Base-by-base conservation (phyloP, 495 filamentous ascomycete genomes). In the Cairneyella variabilis region DNA sequence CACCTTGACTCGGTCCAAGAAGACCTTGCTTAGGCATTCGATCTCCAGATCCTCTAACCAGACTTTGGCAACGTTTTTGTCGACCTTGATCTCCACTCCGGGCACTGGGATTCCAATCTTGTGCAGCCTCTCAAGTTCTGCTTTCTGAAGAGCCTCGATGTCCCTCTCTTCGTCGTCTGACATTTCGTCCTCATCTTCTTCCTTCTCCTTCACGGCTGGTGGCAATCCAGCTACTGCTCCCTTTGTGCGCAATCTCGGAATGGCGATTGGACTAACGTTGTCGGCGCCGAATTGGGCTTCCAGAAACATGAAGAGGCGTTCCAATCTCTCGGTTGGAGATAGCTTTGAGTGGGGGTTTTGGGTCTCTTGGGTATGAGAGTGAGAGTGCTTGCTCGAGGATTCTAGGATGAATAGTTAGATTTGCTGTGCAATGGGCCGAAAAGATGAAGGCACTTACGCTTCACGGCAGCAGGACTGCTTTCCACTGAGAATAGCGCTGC, bases 1-100 rank as follows among this genome's bases (percentile, higher is more conserved):
- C 2, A 88, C 88, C 58, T 85, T 79, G 6, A 98, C 86, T 41
- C 93, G 72, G 64, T 95, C 89, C 51, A 77, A 78, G 64, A 95
- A 74, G 42, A 88, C 79, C 58, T 78, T 71, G 57, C 85, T 88
- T 23, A 68, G 71, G 66, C 91, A 91, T 67, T 97, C 95, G 0
- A 98, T 89, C 59, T 92, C 89, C 41, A 97, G 65, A 41, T 83
- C 80, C 75, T 97, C 92, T 26, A 98, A 76, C 91, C 90, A 97
- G 6, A 98, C 86, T 39, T 77, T 84, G 4, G 91, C 93, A 52
- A 88, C 78, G 66, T 91, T 83, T 68, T 89, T 91, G 63, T 96
- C 93, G 3, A 97, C 85, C 64, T 76, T 82, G 67, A 98, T 91
- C 60, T 84, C 82, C 2, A 98, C 73, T 0, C 92, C 93, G 0